Conservation (phyloP, 768 basidiomycete genomes). For the Obba rivulosa region DNA sequence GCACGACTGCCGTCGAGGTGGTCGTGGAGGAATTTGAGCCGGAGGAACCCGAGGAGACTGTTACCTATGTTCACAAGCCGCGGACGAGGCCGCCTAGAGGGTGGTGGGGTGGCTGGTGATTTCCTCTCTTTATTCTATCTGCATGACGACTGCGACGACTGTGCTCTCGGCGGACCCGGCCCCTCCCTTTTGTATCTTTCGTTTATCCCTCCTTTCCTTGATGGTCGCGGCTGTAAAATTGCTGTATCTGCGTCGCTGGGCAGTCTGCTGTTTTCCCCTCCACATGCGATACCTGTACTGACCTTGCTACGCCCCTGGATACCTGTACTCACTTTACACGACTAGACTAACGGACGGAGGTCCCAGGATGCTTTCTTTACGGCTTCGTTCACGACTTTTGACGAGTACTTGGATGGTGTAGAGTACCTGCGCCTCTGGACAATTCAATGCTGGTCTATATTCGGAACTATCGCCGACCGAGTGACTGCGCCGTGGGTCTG, state of each 20-base stretch:
- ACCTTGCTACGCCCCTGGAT: slow-evolving; percentile 11
- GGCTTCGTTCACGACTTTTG: slow-evolving; percentile 7
- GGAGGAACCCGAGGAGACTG: slow-evolving; percentile 37
- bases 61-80: slow-evolving; percentile 11
- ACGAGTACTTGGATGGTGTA: too few species aligned
- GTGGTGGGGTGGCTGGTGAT: slow-evolving; percentile 25
- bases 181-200: slow-evolving; percentile 23
- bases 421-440: too few species aligned
- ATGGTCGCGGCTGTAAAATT: slow-evolving; percentile 9
- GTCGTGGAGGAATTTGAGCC: slow-evolving; percentile 48
- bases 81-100: slow-evolving; percentile 16
- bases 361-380: slow-evolving; percentile 15
- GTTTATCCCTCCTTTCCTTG: slow-evolving; percentile 28
- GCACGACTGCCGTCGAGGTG: slow-evolving; percentile 67
- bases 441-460: too few species aligned
- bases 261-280: slow-evolving; percentile 22
- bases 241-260: slow-evolving; percentile 13
- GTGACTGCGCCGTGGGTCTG: too few species aligned
- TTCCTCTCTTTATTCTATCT: background rate
- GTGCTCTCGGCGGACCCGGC: slow-evolving; percentile 17
- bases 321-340: slow-evolving; percentile 7
- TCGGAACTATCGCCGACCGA: too few species aligned
- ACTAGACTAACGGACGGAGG: slow-evolving; percentile 18
- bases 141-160: slow-evolving; percentile 25
- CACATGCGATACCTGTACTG: slow-evolving; percentile 22